phyloP scores from a whole-genome alignment of 208 protist genomes.

The Balamuthia mandrillaris region DNA sequence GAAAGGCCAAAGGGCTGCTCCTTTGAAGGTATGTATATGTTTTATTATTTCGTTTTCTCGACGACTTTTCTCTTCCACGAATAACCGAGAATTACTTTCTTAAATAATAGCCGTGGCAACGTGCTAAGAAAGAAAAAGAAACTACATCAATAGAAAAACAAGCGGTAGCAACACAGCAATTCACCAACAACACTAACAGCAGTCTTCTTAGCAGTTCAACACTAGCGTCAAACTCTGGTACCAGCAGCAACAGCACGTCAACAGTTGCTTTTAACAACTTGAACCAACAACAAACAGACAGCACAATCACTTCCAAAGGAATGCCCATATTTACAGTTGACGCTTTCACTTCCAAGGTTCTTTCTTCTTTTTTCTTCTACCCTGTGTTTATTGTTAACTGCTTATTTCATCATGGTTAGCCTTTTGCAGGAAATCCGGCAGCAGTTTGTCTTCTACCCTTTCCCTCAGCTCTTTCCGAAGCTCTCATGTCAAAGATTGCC shows the following conservation, averaged over 20 bases:
- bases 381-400: not conserved
- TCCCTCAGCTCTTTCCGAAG: not conserved
- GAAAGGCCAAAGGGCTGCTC: not conserved
- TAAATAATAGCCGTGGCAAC: not conserved
- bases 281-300: too few species aligned
- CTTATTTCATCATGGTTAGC: not conserved
- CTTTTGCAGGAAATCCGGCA: conserved; percentile 37
- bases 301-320: too few species aligned
- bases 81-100: too few species aligned
- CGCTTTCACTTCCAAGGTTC: not conserved
- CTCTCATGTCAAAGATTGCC: conserved; percentile 1
- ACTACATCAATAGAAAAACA: too few species aligned
- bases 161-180: too few species aligned
- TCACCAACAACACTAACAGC: too few species aligned
- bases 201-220: too few species aligned
- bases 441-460: conserved; percentile 22
- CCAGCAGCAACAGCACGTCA: too few species aligned
- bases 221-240: too few species aligned
- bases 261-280: too few species aligned
- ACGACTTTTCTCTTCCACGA: too few species aligned
- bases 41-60: not conserved
- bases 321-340: not conserved
- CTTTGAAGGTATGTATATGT: not conserved
- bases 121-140: not conserved
- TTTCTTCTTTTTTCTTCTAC: not conserved